A percentile compares a stretch with the other conserved stretches of the same genome.
phyloP scores from a whole-genome alignment of 805 yeast species.

The Debaryomyces hansenii region DNA sequence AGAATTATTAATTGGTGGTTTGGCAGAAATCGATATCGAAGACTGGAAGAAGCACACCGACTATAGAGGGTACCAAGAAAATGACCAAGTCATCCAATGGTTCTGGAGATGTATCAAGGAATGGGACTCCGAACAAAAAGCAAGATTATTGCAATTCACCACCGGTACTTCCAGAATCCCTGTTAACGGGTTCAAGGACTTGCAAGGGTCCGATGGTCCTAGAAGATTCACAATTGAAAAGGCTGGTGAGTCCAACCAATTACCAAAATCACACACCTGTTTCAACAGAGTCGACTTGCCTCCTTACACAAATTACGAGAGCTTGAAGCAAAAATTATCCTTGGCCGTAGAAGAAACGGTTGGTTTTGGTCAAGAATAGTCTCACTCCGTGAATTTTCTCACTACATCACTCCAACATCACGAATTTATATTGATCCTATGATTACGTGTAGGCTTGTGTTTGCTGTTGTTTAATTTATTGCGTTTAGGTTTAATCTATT shows the following conservation, averaged over 20 bases:
- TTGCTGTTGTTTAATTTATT: background rate
- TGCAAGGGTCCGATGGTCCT: slow-evolving; percentile 99
- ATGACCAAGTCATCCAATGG: slow-evolving; percentile 97
- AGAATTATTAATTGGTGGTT: slow-evolving; percentile 95
- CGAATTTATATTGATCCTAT: too few relatives aligned
- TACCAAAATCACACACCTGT: slow-evolving; percentile 98
- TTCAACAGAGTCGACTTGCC: slow-evolving; percentile 98
- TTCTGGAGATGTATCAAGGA: slow-evolving; percentile 92
- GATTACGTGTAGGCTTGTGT: background rate
- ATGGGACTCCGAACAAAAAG: slow-evolving; percentile 97
- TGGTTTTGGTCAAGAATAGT: slow-evolving; percentile 95
- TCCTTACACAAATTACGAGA: slow-evolving; percentile 81
- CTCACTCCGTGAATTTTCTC: background rate
- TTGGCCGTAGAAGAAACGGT: slow-evolving; percentile 98
- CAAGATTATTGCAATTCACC: slow-evolving; percentile 92
- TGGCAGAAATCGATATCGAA: slow-evolving; percentile 95
- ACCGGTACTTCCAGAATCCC: slow-evolving; percentile 99
- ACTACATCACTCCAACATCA: too few relatives aligned
- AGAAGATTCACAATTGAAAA: slow-evolving; percentile 98
- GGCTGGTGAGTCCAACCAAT: slow-evolving; percentile 90
- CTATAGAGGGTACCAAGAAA: slow-evolving; percentile 95
- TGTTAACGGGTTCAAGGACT: slow-evolving; percentile 96
- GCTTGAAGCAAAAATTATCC: slow-evolving; percentile 84
- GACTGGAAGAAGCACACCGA: slow-evolving; percentile 99
- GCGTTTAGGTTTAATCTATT: background rate